phyloP scores from a whole-genome alignment of 169 alveolate genomes.

The Cryptosporidium sp. region DNA sequence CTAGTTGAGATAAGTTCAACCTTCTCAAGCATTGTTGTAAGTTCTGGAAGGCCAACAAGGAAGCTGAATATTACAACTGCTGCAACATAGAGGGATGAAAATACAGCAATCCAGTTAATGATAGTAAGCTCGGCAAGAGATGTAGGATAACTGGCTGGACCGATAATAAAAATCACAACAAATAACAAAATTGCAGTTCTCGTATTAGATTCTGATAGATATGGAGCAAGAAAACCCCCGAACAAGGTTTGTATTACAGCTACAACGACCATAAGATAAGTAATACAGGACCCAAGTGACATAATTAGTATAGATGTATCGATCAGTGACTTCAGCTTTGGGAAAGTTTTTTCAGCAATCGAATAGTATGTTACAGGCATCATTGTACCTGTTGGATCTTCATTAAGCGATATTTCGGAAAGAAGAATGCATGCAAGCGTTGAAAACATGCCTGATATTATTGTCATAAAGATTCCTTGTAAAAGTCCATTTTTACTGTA shows the following conservation, averaged over 20 bases:
- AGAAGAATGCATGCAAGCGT: conserved; percentile 61
- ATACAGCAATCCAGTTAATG: conserved; percentile 74
- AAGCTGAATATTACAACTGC: conserved; percentile 60
- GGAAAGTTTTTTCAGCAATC: conserved; percentile 73
- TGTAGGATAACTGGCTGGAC: conserved; percentile 76
- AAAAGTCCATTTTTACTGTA: conserved; percentile 67
- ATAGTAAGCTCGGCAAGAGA: conserved; percentile 63
- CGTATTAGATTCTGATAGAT: conserved; percentile 25
- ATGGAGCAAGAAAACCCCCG: conserved; percentile 39
- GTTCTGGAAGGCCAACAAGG: conserved; percentile 17
- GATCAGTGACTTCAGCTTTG: conserved; percentile 22
- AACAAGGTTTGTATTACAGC: conserved; percentile 55
- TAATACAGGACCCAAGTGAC: conserved; percentile 66
- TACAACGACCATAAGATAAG: conserved; percentile 69
- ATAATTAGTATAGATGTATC: conserved; percentile 58
- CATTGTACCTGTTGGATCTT: conserved; percentile 49
- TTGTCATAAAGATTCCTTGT: conserved; percentile 49
- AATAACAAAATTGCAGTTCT: conserved; percentile 39
- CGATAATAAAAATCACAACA: conserved; percentile 55
- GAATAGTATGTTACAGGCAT: conserved; percentile 67
- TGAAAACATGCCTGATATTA: conserved; percentile 67
- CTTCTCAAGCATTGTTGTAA: conserved; percentile 27
- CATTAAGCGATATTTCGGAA: conserved; percentile 50
- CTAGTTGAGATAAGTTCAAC: conserved; percentile 45
- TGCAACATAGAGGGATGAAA: conserved; percentile 70